Base-by-base conservation (phyloP, 768 basidiomycete genomes). In the Hemileccinum rubropunctum region DNA sequence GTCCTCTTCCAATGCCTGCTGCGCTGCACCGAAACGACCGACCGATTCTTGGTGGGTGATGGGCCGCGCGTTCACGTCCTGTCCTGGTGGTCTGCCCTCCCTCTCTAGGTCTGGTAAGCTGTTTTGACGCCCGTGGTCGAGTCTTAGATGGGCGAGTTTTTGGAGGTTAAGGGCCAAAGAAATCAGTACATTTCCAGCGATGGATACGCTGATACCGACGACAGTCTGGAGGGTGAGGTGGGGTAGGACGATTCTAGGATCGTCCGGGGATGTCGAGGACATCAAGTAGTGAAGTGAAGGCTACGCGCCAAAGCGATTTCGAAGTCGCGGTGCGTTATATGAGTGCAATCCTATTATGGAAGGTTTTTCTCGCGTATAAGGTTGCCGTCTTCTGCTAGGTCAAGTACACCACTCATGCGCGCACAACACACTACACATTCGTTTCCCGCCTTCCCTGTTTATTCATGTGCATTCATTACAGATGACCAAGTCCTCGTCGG, bases 111-210 rank as follows among this genome's bases (percentile, higher is more conserved):
- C 52, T 8, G 38, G 15, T 33, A 34, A 42, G 44, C 39, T 35
- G 12, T 51, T 47, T 58, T 67, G 64, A 64, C 53, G 57, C 48
- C 63, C 65, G 26, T 62, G 71, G 57, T 82, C 81, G 28, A 88
- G 73, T 26, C 86, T 78, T 57, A 79, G 77, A 71, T 95, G 94
- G 2, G 92, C 92, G 15, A 95, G 79, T 65, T 97, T 98, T 70
- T 98, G 95, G 30, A 89, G 73, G 70, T 97, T 97, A 54, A 98
- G 77, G 14, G 92, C 95, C 20, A 95, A 77, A 10, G 88, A 90
- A 54, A 98, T 93, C 53, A 97, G 79, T 11, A 94, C 70, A 62
- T 95, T 95, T 28, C 94, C 94, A 8, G 77, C 74, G 48, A 95
- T 80, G 4, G 93, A 87, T 32, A 94, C 82, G 5, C 77, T 75